Base-by-base conservation (phyloP, 129 eudicot genomes). In the Tagetes erecta region DNA sequence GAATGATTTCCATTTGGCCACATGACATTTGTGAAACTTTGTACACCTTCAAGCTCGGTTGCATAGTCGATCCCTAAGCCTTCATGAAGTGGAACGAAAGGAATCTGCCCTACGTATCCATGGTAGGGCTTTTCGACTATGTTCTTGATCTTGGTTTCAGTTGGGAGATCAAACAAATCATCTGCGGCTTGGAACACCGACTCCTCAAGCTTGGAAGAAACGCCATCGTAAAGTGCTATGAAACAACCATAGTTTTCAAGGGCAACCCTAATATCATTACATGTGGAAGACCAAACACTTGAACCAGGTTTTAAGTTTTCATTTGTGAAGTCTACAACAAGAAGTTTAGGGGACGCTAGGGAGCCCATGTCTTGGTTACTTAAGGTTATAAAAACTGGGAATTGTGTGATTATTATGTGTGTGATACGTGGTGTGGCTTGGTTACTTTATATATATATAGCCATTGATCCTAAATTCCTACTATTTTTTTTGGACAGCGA, bases 221-320 rank as follows among this genome's bases (percentile, higher is more conserved):
- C 59, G 20, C 86, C 86, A 71, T 88, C 87, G 30, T 76, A 83
- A 5, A 84, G 20, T 12, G 85, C 95, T 13, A 88, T 30, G 51
- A 88, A 88, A 68, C 95, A 88, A 6, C 95, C 95, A 69, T 88
- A 86, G 46, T 77, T 77, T 84, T 88, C 91, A 9, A 88, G 83
- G 51, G 91, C 86, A 46, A 53, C 51, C 64, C 80, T 81, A 1
- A 88, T 84, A n/a, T n/a, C n/a, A n/a, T n/a, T n/a, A n/a, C n/a
- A n/a, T n/a, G n/a, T n/a, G n/a, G n/a, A n/a, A n/a, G n/a, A n/a
- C n/a, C n/a, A n/a, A n/a, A n/a, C n/a, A n/a, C n/a, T n/a, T n/a
- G n/a, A n/a, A n/a, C n/a, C n/a, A n/a, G n/a, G n/a, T n/a, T n/a
- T n/a, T n/a, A n/a, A n/a, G n/a, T n/a, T n/a, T n/a, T n/a, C n/a